Conservation (phyloP, 768 basidiomycete genomes). For the Mycena rosella region DNA sequence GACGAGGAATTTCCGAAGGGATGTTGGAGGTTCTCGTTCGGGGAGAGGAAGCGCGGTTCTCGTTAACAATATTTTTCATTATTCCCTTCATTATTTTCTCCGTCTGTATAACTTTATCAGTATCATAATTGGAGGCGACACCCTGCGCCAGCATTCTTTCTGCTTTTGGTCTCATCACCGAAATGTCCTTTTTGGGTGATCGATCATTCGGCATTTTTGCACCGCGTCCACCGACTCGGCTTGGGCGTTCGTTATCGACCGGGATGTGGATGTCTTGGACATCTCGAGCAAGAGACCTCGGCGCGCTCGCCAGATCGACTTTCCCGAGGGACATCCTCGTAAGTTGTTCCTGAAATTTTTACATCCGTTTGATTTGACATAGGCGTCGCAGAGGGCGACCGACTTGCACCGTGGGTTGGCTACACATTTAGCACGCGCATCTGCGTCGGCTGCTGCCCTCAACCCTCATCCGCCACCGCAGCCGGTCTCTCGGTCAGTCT, state of each 20-base stretch:
- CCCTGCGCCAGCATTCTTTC: too few species aligned
- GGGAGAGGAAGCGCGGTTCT: not conserved
- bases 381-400: not conserved
- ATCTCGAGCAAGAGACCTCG: not conserved
- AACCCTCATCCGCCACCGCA: conserved; percentile 4
- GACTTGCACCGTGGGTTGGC: conserved; percentile 21
- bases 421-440: conserved; percentile 28
- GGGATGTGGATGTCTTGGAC: conserved; percentile 20
- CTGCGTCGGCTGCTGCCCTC: conserved; percentile 28
- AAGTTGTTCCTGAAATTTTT: not conserved
- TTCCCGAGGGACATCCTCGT: conserved; percentile 14
- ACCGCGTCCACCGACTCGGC: not conserved
- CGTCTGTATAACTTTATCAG: not conserved
- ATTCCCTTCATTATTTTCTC: too few species aligned
- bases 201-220: not conserved
- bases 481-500: conserved; percentile 10
- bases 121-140: not conserved
- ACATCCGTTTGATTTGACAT: not conserved
- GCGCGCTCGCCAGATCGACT: not conserved
- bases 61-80: not conserved
- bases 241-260: not conserved
- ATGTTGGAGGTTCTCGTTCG: conserved; percentile 21
- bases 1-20: conserved; percentile 10
- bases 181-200: not conserved
- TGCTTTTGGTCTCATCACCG: too few species aligned